Conservation (phyloP, 2,329 filamentous ascomycete genomes). For the Cladosporium sp. region DNA sequence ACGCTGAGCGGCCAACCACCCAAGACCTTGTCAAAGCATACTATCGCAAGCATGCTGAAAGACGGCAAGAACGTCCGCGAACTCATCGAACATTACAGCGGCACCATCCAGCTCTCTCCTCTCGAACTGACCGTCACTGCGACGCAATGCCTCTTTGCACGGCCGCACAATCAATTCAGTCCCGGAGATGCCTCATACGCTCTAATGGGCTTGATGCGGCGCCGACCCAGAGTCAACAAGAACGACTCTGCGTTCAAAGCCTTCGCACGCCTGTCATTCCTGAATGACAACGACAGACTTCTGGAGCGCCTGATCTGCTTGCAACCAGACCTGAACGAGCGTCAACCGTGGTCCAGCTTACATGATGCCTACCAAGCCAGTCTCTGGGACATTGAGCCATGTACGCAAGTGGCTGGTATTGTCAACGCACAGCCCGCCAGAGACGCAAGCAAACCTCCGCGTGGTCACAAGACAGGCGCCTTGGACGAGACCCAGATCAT, state of each 20-base stretch:
- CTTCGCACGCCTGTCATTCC: slow-evolving; percentile 49
- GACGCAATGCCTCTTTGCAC: slow-evolving; percentile 1
- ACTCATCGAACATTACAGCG: slow-evolving; percentile 3
- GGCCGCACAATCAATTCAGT: neutral
- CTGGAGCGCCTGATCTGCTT: slow-evolving; percentile 50
- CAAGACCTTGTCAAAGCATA: neutral
- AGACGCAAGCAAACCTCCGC: neutral
- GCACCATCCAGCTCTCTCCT: neutral
- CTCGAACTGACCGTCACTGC: slow-evolving; percentile 1
- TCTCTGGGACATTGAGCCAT: slow-evolving; percentile 50
- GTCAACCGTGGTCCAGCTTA: slow-evolving; percentile 43
- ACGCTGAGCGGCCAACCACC: neutral
- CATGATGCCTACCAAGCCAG: slow-evolving; percentile 44
- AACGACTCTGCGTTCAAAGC: slow-evolving; percentile 49
- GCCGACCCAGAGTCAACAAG: slow-evolving; percentile 41
- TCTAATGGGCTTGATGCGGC: slow-evolving; percentile 48
- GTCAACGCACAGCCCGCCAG: slow-evolving; percentile 24
- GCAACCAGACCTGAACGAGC: slow-evolving; percentile 34
- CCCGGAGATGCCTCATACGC: slow-evolving; percentile 48
- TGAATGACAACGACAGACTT: slow-evolving; percentile 48
- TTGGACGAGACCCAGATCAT: neutral
- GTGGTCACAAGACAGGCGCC: neutral
- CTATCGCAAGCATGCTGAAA: neutral
- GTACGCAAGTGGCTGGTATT: slow-evolving; percentile 43
- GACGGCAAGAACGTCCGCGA: neutral